Base-by-base conservation (phyloP, 2,329 filamentous ascomycete species). In the Trichoderma cornu-damae region DNA sequence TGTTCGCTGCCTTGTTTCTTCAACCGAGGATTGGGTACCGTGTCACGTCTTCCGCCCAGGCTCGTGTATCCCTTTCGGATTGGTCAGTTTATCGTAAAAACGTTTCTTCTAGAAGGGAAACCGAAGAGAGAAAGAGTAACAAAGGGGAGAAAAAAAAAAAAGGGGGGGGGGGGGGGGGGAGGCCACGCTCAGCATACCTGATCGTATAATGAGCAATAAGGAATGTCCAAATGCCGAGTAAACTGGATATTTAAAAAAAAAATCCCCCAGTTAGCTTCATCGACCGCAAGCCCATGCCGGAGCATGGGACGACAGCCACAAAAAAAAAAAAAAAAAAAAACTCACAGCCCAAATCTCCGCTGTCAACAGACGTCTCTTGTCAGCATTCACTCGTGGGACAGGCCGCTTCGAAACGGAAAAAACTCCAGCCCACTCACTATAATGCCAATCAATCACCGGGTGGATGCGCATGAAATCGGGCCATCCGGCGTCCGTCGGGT, bases 391-490 rank as follows among this genome's bases (percentile, higher is more conserved):
- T 56, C 22, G n/a, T 28, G 26, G 30, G 12, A 9, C 14, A 53
- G 3, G 1, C 6, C 3, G 8, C 3, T 1, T 16, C 9, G 3
- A 53, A 32, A 3, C 44, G 18, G 62, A 26, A 58, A 66, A 59
- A 83, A 37, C 3, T 3, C 5, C 34, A 20, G 61, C 42, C 12
- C 6, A 47, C 51, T 46, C n/a, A 55, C 51, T 55, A 72, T 96
- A 96, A 70, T 94, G 90, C 94, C 94, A 99, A 73, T 99, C 94
- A 68, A 99, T 92, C 8, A 99, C 89, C 0, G 94, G 93, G 72
- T 99, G 91, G 60, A 97, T 80, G 59, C 94, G 84, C 86, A 97
- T 92, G 67, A 97, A 96, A 42, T 79, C 76, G 34, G 94, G 94
- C 94, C 94, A 99, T 2, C 87, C 91, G 34, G 81, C 77, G 72